Conservation (phyloP, 306 rosid genomes). For the Begonia peltatifolia region DNA sequence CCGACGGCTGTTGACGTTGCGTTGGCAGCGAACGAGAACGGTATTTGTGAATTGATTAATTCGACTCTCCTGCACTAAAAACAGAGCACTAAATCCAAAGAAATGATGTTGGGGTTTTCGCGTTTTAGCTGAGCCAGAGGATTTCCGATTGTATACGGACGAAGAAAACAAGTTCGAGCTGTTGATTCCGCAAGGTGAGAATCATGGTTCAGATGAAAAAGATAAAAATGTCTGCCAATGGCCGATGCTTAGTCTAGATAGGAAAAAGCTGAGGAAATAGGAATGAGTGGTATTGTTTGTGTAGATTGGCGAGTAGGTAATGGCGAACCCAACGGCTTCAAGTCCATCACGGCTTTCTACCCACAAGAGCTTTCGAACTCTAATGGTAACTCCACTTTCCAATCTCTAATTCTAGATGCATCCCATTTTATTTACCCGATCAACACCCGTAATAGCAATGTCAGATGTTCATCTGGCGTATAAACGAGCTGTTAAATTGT, state of each 20-base stretch:
- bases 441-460: no score
- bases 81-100: background rate
- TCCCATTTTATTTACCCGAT: background rate
- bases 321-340: constrained; percentile 70
- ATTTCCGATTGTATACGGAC: constrained; percentile 44
- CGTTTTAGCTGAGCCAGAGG: constrained; percentile 35
- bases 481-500: no score
- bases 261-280: background rate
- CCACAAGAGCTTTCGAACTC: constrained; percentile 45
- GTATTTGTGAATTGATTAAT: background rate
- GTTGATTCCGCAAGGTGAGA: constrained; percentile 60
- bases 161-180: constrained; percentile 73
- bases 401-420: background rate
- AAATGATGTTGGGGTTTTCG: background rate
- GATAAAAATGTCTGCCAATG: background rate
- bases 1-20: constrained; percentile 17
- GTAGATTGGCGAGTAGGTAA: constrained; percentile 70
- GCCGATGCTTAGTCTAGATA: background rate
- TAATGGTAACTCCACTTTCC: constrained; percentile 31
- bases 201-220: background rate
- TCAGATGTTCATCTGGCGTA: no score
- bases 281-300: constrained; percentile 8
- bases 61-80: background rate
- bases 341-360: constrained; percentile 77
- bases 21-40: constrained; percentile 18